Evolutionary conservation across 768 basidiomycete genomes (phyloP).

Genomic region (Serendipita vermifera): DNA sequence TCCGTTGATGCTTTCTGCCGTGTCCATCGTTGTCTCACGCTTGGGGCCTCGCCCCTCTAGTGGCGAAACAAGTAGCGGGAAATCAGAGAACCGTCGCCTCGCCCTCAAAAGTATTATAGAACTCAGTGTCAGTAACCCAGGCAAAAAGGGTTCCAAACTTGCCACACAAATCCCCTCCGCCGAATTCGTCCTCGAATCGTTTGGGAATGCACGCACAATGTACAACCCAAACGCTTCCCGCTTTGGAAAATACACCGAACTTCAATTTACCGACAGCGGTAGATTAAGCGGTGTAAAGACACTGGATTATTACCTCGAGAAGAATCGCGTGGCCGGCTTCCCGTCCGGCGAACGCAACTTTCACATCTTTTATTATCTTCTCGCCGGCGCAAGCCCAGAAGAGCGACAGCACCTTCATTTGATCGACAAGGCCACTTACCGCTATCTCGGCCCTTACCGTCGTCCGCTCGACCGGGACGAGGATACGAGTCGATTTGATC

Average conservation of each 20-base stretch:
- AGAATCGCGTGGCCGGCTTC: slow-evolving; percentile 74
- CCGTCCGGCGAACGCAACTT: slow-evolving; percentile 93
- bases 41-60: slow-evolving; percentile 28
- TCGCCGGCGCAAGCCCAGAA: slow-evolving; percentile 78
- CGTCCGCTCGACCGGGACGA: slow-evolving; percentile 46
- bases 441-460: slow-evolving; percentile 58
- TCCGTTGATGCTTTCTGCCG: slow-evolving; percentile 7
- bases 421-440: slow-evolving; percentile 63
- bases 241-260: slow-evolving; percentile 95
- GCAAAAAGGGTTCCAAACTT: slow-evolving; percentile 91
- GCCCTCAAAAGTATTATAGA: slow-evolving; percentile 88
- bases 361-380: slow-evolving; percentile 95
- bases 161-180: slow-evolving; percentile 76
- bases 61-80: slow-evolving; percentile 87
- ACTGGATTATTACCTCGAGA: slow-evolving; percentile 90
- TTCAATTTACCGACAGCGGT: slow-evolving; percentile 91
- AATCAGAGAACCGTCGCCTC: slow-evolving; percentile 82
- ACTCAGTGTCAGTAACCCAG: slow-evolving; percentile 71
- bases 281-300: slow-evolving; percentile 84
- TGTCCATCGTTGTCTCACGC: neutral
- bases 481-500: slow-evolving; percentile 80
- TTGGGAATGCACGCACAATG: slow-evolving; percentile 83
- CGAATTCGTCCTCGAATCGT: slow-evolving; percentile 90
- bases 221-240: slow-evolving; percentile 93
- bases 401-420: slow-evolving; percentile 83